Evolutionary conservation across 2,329 filamentous ascomycete genomes (phyloP), one percentile per base, ranked within the genome.

Genomic region (Stachybotrys echinatus): DNA sequence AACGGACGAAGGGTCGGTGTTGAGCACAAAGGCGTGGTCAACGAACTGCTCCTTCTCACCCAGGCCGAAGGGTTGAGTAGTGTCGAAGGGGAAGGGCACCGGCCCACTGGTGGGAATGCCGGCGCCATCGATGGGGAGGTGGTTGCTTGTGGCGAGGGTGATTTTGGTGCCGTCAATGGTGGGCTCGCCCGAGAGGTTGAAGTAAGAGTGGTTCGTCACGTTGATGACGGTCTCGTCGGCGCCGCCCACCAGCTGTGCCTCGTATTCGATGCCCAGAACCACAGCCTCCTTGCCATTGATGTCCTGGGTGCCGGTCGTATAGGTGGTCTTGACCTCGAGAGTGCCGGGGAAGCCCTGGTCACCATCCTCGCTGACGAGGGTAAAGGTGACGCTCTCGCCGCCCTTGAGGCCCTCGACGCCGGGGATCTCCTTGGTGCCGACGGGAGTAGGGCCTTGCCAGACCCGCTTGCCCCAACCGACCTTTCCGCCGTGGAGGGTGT

Each of bases 131-230:
- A 92, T 79, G 23, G 87, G 88, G 43, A 95, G 83, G 67, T 95
- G 86, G 40, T 72, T 67, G 61, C 76, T 73, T 23, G 77, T 80
- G 42, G 74, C 75, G 47, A 95, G 80, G 59, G 87, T 89, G 69
- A 92, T 87, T 61, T 68, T 62, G 10, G 80, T 83, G 55, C 76
- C 79, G 48, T 77, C 76, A 51, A 81, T 78, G 18, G 76, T 74
- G 17, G 73, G 65, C 34, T 67, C 70, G 58, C 76, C 76, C 3
- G 74, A 72, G 31, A 86, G 75, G 69, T 87, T 86, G 69, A 87
- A 87, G 73, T 87, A 87, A 38, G 89, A 95, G 74, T 99, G 92
- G 73, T 97, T 99, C 46, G 94, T 97, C 72, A 97, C 80, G 71
- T 92, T 95, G 66, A 97, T 81, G 40, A 85, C 85, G 0, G 92